These are phyloP conservation scores for Leccinum truebloodii DNA, from an alignment of 768 basidiomycete genomes.

Conservation along the genomic window DNA sequence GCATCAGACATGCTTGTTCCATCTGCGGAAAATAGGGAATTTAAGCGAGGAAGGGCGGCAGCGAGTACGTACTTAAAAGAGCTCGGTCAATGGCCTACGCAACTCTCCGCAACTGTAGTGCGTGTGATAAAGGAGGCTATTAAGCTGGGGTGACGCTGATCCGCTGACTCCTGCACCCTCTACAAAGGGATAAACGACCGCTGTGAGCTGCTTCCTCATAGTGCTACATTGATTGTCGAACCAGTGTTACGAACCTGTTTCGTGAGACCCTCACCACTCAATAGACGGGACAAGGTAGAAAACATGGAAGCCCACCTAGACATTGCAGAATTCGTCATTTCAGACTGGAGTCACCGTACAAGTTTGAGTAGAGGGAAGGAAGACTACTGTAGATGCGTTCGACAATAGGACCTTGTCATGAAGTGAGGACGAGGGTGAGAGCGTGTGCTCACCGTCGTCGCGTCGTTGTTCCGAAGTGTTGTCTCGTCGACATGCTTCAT, in stretches of 20 bases:
- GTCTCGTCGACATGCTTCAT: no score
- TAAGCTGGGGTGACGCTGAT: conserved; percentile 49
- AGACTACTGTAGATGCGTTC: no score
- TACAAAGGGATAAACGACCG: conserved; percentile 83
- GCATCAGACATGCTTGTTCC: conserved; percentile 76
- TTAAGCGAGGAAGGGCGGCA: conserved; percentile 72
- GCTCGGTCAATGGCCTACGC: conserved; percentile 58
- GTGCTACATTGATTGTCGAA: conserved; percentile 32
- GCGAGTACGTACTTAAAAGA: conserved; percentile 66
- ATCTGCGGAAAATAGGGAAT: conserved; percentile 70
- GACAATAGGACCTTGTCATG: no score
- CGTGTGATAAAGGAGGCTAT: conserved; percentile 48
- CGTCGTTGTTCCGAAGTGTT: no score
- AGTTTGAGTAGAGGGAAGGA: no score
- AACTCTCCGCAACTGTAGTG: conserved; percentile 35
- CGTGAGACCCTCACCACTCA: conserved; percentile 76
- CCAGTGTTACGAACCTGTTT: conserved; percentile 66
- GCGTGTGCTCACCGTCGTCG: no score
- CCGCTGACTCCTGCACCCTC: conserved; percentile 56
- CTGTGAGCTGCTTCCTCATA: conserved; percentile 78
- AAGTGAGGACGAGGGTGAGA: no score
- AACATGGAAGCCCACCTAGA: no score
- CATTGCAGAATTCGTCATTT: no score
- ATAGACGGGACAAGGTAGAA: conserved; percentile 34
- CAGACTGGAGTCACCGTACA: no score